phyloP scores from a whole-genome alignment of 257 asterid genomes.

The Plantago major region DNA sequence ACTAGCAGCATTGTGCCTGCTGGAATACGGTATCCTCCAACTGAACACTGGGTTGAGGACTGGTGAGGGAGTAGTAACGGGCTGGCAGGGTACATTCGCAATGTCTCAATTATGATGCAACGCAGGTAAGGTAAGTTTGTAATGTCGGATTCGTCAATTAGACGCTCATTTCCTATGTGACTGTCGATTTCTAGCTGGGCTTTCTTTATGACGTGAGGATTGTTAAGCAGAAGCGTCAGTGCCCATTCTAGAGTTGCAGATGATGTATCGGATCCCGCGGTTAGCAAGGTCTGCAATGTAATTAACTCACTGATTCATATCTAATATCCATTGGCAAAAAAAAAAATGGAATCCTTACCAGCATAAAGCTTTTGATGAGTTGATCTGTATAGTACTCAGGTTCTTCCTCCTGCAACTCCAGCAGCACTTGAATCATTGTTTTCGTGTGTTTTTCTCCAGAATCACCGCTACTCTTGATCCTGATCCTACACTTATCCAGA shows the following conservation, averaged over 20 bases:
- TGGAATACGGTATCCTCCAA: constrained; percentile 19
- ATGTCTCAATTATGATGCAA: constrained; percentile 23
- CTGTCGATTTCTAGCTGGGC: constrained; percentile 27
- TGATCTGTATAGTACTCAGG: constrained; percentile 47
- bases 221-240: constrained; percentile 21
- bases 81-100: constrained; percentile 23
- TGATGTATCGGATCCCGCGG: constrained; percentile 30
- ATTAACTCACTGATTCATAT: too few species aligned
- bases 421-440: constrained; percentile 39
- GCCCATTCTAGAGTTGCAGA: constrained; percentile 28
- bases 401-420: constrained; percentile 43
- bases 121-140: constrained; percentile 19
- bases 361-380: constrained; percentile 39
- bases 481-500: constrained; percentile 33
- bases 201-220: constrained; percentile 26
- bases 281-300: constrained; percentile 16
- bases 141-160: constrained; percentile 22
- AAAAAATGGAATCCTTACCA: constrained; percentile 20
- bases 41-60: constrained; percentile 15
- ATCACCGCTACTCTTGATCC: constrained; percentile 18
- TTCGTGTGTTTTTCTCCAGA: constrained; percentile 23
- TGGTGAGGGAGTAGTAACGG: constrained; percentile 24
- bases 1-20: constrained; percentile 17
- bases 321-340: too few species aligned
- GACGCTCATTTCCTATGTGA: constrained; percentile 18